phyloP scores from a whole-genome alignment of 108 stramenopile species.

The Nannochloropsis salina region DNA sequence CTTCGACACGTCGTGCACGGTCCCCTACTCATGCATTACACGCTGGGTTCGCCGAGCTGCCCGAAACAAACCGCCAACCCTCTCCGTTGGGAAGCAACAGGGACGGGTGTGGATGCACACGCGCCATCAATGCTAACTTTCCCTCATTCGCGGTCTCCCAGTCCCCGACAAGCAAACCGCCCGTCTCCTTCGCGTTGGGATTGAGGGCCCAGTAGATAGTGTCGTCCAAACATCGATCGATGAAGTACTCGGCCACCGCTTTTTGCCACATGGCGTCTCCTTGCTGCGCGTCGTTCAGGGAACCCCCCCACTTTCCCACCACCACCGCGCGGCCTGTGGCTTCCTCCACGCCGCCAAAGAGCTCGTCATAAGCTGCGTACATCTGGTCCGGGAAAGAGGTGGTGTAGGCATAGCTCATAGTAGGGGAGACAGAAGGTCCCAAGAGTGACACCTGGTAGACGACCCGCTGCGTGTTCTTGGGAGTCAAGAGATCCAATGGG shows the following conservation, averaged over 20 bases:
- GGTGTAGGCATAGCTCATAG: neutral
- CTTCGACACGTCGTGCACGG: neutral
- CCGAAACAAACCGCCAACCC: neutral
- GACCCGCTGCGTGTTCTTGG: neutral
- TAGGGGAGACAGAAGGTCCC: neutral
- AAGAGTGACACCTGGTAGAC: conserved; percentile 3
- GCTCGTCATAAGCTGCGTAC: neutral
- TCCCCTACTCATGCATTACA: neutral
- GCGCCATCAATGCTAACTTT: neutral
- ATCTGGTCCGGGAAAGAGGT: neutral
- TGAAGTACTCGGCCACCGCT: neutral
- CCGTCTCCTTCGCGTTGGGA: neutral
- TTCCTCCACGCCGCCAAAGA: conserved; percentile 19
- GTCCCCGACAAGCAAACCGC: neutral
- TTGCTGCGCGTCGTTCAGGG: conserved; percentile 4
- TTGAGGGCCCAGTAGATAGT: conserved; percentile 8
- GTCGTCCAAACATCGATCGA: neutral
- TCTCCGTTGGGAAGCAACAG: neutral
- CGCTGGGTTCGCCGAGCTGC: neutral
- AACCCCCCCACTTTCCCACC: neutral
- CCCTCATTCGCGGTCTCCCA: neutral
- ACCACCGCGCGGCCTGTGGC: conserved; percentile 3
- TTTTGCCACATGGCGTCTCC: neutral
- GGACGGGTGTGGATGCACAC: neutral
- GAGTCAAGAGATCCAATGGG: neutral